phyloP scores from a whole-genome alignment of 306 rosid species.

The Cyclanthera cordifolia region DNA sequence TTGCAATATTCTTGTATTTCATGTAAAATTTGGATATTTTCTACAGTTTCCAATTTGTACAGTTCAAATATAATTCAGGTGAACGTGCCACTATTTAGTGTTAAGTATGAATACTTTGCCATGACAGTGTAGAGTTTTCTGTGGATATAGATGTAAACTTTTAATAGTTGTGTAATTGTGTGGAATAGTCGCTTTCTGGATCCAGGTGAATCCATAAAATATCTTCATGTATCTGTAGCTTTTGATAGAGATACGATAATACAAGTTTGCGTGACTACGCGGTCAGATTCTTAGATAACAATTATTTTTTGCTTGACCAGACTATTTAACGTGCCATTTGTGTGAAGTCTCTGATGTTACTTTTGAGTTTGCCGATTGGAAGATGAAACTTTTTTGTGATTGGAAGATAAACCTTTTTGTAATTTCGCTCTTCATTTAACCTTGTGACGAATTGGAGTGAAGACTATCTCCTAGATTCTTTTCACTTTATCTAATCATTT shows the following conservation, averaged over 20 bases:
- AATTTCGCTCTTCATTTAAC: not conserved
- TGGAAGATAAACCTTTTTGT: not conserved
- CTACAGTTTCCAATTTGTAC: not conserved
- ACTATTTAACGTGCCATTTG: not conserved
- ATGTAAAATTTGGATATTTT: not conserved
- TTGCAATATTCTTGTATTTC: not conserved
- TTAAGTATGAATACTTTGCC: not conserved
- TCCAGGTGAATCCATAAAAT: not conserved
- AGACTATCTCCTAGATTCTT: not conserved
- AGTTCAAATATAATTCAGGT: not conserved
- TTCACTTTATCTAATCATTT: not conserved
- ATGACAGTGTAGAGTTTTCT: conserved; percentile 1
- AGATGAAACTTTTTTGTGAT: not conserved
- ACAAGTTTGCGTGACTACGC: not conserved
- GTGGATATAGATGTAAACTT: not conserved
- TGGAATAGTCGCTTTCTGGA: not conserved
- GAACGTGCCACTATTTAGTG: not conserved
- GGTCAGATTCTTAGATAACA: not conserved
- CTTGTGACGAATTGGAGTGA: not conserved
- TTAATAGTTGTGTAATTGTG: not conserved
- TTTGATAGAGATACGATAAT: not conserved
- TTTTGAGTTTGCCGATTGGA: not conserved
- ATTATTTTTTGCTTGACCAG: not conserved
- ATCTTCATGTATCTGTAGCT: not conserved
- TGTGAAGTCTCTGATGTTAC: not conserved